Evolutionary conservation across 108 stramenopile species (phyloP).

Genomic region (Nitzschia sp.): DNA sequence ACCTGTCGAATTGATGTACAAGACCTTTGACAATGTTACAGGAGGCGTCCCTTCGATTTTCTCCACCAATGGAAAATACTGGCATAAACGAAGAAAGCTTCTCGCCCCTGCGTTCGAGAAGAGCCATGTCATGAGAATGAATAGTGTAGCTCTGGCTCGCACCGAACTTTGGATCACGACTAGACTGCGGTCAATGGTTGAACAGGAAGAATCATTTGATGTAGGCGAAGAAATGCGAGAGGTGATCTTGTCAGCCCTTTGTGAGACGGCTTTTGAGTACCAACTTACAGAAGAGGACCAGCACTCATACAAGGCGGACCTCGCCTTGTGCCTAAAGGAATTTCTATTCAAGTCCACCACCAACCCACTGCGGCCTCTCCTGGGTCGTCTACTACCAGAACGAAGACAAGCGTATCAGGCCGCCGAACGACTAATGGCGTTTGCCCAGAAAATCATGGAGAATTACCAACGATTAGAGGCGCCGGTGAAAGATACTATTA

Average conservation of each 20-base stretch:
- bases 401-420: conserved; percentile 26
- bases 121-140: conserved; percentile 42
- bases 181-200: not conserved
- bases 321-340: conserved; percentile 25
- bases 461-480: conserved; percentile 15
- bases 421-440: not conserved
- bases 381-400: conserved; percentile 26
- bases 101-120: conserved; percentile 36
- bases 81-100: conserved; percentile 27
- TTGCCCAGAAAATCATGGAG: conserved; percentile 13
- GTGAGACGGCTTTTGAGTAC: conserved; percentile 46
- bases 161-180: conserved; percentile 35
- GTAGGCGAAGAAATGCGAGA: conserved; percentile 29
- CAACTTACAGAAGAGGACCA: conserved; percentile 28
- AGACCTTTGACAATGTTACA: conserved; percentile 2
- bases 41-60: not conserved
- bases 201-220: conserved; percentile 36
- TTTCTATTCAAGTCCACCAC: conserved; percentile 23
- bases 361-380: conserved; percentile 39
- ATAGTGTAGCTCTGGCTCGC: conserved; percentile 19
- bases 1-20: not conserved
- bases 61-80: conserved; percentile 1
- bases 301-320: conserved; percentile 4
- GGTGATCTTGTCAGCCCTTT: conserved; percentile 36
- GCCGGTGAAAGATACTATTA: conserved; percentile 10